phyloP scores from a whole-genome alignment of 192 early-diverging fungal species.

The Gryganskiella cystojenkinii region DNA sequence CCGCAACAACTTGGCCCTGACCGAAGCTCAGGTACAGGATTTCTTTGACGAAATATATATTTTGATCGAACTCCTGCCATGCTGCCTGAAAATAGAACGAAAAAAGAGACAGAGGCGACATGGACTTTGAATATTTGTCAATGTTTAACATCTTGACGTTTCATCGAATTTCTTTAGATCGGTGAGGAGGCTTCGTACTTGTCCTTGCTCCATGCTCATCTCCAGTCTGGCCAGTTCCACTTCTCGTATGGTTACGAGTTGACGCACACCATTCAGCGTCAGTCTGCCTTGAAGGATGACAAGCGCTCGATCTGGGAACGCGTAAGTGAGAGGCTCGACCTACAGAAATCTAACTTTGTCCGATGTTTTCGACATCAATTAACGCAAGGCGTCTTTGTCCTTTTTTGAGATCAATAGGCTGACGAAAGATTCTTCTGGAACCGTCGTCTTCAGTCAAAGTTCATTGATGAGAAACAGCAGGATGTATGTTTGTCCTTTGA shows the following conservation, averaged over 20 bases:
- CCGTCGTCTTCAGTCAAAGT: constrained; percentile 69
- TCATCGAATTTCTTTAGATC: constrained; percentile 30
- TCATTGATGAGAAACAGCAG: constrained; percentile 71
- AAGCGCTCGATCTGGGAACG: constrained; percentile 61
- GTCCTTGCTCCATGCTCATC: constrained; percentile 58
- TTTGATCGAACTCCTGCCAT: no score
- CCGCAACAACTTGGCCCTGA: constrained; percentile 42
- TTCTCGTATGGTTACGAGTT: constrained; percentile 92
- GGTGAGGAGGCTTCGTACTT: constrained; percentile 61
- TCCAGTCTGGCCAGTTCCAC: constrained; percentile 65
- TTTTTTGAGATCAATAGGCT: constrained; percentile 59
- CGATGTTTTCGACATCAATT: neutral
- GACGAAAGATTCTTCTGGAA: constrained; percentile 99
- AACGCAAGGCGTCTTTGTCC: constrained; percentile 5
- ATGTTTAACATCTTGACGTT: neutral
- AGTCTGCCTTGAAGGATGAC: constrained; percentile 57
- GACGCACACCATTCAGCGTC: constrained; percentile 86
- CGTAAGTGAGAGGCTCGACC: constrained; percentile 47
- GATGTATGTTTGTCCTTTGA: constrained; percentile 53
- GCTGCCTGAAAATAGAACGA: no score
- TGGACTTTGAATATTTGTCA: no score
- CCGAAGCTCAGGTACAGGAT: constrained; percentile 57
- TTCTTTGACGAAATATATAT: neutral
- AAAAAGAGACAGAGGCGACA: no score
- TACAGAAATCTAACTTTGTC: neutral